Evolutionary conservation across 108 stramenopile genomes (phyloP).

Genomic region (Cyclotella atomus): DNA sequence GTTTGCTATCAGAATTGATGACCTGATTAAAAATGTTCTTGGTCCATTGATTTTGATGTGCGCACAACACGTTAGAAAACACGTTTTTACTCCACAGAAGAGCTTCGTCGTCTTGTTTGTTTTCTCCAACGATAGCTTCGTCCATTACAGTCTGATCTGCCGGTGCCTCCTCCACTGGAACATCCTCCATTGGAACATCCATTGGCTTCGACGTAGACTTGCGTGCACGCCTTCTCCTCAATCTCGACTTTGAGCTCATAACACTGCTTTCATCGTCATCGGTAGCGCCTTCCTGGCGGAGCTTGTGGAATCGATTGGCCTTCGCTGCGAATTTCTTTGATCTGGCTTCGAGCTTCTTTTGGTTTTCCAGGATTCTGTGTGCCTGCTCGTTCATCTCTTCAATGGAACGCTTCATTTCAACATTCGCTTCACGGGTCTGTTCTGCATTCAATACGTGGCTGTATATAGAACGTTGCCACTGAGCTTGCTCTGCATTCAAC

Average conservation of each 20-base stretch:
- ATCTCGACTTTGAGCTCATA: slow-evolving; percentile 28
- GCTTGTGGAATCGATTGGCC: slow-evolving; percentile 43
- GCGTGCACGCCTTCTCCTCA: slow-evolving; percentile 37
- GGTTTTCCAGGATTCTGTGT: slow-evolving; percentile 29
- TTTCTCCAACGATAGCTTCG: too few species aligned
- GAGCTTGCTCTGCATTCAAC: slow-evolving; percentile 39
- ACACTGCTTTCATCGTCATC: slow-evolving; percentile 43
- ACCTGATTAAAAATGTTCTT: slow-evolving; percentile 12
- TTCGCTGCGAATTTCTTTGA: slow-evolving; percentile 51
- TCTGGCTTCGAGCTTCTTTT: slow-evolving; percentile 30
- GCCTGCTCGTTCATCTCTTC: slow-evolving; percentile 39
- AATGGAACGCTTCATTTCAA: slow-evolving; percentile 25
- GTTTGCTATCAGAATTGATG: slow-evolving; percentile 22
- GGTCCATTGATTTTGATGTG: slow-evolving; percentile 22
- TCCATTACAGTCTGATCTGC: background rate
- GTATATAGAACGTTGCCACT: slow-evolving; percentile 37
- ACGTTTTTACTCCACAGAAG: background rate
- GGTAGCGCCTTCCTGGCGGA: slow-evolving; percentile 24
- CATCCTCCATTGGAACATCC: background rate
- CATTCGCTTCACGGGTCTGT: slow-evolving; percentile 33
- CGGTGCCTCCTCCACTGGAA: background rate
- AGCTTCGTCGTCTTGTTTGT: background rate
- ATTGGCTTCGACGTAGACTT: slow-evolving; percentile 22
- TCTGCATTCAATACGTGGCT: slow-evolving; percentile 37
- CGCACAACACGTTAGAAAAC: too few species aligned